A percentile compares a stretch with the other conserved stretches of the same genome.
phyloP scores from a whole-genome alignment of 441 rosid genomes.

The Croton setiger region DNA sequence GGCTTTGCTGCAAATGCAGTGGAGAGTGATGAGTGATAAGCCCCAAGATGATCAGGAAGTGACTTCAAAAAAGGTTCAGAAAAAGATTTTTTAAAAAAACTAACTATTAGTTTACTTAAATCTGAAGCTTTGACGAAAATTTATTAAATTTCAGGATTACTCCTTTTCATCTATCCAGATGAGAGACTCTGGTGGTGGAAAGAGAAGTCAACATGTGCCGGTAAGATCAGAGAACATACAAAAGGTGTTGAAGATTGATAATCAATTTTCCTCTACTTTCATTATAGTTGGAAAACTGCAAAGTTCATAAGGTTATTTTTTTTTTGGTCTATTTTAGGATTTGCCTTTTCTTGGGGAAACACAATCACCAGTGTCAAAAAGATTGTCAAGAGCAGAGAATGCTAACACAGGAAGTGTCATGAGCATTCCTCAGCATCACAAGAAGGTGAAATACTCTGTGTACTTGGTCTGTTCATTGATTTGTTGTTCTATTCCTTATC shows the following conservation, averaged over 20 bases:
- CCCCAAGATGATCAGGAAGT: conserved; percentile 83
- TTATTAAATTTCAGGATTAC: conserved; percentile 43
- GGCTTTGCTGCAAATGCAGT: conserved; percentile 87
- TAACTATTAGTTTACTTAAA: neutral
- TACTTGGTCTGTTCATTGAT: neutral
- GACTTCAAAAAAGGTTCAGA: conserved; percentile 54
- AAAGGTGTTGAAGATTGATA: conserved; percentile 34
- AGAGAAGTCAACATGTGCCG: conserved; percentile 34
- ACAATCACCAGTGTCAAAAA: conserved; percentile 58
- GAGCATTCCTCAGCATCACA: conserved; percentile 57
- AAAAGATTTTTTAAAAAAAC: too few relatives aligned
- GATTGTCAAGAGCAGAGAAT: conserved; percentile 48
- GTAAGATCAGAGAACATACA: conserved; percentile 41
- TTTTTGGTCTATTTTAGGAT: conserved; percentile 37
- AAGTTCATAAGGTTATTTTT: neutral
- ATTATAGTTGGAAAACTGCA: neutral
- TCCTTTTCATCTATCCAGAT: conserved; percentile 59
- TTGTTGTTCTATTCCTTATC: neutral
- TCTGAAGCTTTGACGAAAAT: conserved; percentile 8
- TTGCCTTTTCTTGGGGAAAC: conserved; percentile 40
- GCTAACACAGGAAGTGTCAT: conserved; percentile 45
- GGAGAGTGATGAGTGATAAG: conserved; percentile 90
- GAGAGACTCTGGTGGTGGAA: conserved; percentile 44
- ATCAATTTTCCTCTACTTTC: conserved; percentile 8
- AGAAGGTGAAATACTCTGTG: conserved; percentile 42